Conservation (phyloP, 306 rosid genomes). For the Biancaea sappan region DNA sequence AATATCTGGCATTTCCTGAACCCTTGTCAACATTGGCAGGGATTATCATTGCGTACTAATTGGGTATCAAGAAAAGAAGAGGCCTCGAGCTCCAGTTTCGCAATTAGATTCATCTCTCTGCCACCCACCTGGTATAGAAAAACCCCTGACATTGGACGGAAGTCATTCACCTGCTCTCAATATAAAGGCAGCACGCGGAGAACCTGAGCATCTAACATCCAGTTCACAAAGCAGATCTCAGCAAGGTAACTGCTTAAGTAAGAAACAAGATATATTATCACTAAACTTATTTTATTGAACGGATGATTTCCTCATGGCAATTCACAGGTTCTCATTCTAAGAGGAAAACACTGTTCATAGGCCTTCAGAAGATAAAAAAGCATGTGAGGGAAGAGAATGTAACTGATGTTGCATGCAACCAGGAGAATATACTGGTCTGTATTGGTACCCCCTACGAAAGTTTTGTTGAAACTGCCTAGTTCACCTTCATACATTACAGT, state of each 20-base stretch:
- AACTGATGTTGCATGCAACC: slow-evolving; percentile 34
- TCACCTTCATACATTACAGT: slow-evolving; percentile 2
- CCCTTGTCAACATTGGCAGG: slow-evolving; percentile 51
- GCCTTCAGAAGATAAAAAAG: slow-evolving; percentile 42
- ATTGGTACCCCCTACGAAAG: slow-evolving; percentile 27
- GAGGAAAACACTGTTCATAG: slow-evolving; percentile 57
- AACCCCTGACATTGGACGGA: slow-evolving; percentile 31
- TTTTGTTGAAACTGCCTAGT: slow-evolving; percentile 3
- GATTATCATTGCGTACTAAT: slow-evolving; percentile 66
- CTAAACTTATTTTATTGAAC: slow-evolving; percentile 22
- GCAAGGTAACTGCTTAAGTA: slow-evolving; percentile 49
- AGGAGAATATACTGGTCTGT: slow-evolving; percentile 49
- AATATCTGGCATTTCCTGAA: slow-evolving; percentile 33
- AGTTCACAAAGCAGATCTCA: slow-evolving; percentile 36
- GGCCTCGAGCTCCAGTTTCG: slow-evolving; percentile 21
- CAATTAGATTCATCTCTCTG: slow-evolving; percentile 21
- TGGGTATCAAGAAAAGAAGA: slow-evolving; percentile 63
- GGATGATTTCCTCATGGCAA: slow-evolving; percentile 22
- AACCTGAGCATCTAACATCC: slow-evolving; percentile 32
- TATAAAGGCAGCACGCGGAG: slow-evolving; percentile 28
- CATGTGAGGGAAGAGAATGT: slow-evolving; percentile 38
- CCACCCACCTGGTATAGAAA: slow-evolving; percentile 36
- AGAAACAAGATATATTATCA: slow-evolving; percentile 26
- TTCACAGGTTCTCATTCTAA: slow-evolving; percentile 56
- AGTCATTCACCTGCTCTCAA: slow-evolving; percentile 27